Evolutionary conservation across 805 yeast genomes (phyloP).

Genomic region (Starmerella geochares): DNA sequence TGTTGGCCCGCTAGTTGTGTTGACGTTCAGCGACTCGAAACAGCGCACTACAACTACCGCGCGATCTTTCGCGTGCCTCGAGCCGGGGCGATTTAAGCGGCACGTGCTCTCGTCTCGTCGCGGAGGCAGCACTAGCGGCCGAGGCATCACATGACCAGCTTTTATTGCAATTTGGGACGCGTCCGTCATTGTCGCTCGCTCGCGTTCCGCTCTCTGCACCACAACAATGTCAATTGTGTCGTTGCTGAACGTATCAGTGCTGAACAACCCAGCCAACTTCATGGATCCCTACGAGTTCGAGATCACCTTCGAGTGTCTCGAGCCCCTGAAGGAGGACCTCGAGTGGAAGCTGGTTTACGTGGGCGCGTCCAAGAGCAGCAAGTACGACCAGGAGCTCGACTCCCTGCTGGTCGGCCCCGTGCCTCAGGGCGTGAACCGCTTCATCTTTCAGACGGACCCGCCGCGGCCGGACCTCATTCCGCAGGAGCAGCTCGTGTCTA

Average conservation of each 20-base stretch:
- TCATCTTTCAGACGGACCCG: constrained; percentile 87
- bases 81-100: background rate
- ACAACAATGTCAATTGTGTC: constrained; percentile 80
- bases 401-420: constrained; percentile 97
- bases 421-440: constrained; percentile 93
- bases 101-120: no score
- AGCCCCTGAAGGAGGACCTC: constrained; percentile 79
- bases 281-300: constrained; percentile 91
- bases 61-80: background rate
- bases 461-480: constrained; percentile 95
- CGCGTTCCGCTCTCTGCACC: background rate
- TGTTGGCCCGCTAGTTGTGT: no score
- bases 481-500: constrained; percentile 87
- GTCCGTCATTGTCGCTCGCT: background rate
- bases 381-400: constrained; percentile 94
- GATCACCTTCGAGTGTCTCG: constrained; percentile 93
- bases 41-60: background rate
- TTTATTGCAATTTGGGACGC: background rate
- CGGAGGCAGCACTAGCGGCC: no score
- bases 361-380: constrained; percentile 86
- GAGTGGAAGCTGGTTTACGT: constrained; percentile 98
- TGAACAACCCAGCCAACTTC: constrained; percentile 91
- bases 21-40: background rate
- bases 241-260: constrained; percentile 76
- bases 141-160: background rate